Base-by-base conservation (phyloP, 2,329 filamentous ascomycete genomes). In the Exophiala spinifera region DNA sequence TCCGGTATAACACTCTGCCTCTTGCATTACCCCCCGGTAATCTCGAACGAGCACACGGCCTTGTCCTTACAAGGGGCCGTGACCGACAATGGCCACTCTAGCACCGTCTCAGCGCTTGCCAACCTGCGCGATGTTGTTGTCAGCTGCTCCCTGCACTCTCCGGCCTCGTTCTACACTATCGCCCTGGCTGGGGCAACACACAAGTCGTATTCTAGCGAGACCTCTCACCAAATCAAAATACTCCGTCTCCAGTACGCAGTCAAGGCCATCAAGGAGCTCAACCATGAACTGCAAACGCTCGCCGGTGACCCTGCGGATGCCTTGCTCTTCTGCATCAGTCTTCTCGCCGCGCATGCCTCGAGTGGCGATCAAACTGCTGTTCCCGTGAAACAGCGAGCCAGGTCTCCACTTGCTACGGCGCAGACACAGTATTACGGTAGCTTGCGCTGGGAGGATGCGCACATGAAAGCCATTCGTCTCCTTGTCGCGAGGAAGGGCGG, bases 401-500 rank as follows among this genome's bases (percentile, higher is more conserved):
- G 13, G 23, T 23, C 20, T 21, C 42, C 42, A n/a, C 42, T 44
- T 28, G 42, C 42, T 15, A 44, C 42, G 10, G 42, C 42, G 3
- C 42, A 44, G 23, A 44, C 20, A 21, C 42, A 44, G 21, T 44
- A 44, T 13, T 44, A 44, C n/a, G 42, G 42, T 21, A 44, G 42
- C 23, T 15, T 44, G 8, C 42, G 42, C 42, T 44, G 42, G 42
- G 42, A 44, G 14, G 42, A 44, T 25, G n/a, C 42, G 21, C 42
- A 44, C 42, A 44, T 44, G 42, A 44, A 44, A 44, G 42, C 42
- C 42, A 44, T 44, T 25, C 42, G 42, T 13, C 42, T 44, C 21
- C 42, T 44, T 11, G 42, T 44, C 1, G 42, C 21, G 42, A 20
- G 42, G 11, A 44, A 44, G 10, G 42, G 42, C 8, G 42, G 42